phyloP scores from a whole-genome alignment of 2,329 filamentous ascomycete species.

The Daldinia sp. region DNA sequence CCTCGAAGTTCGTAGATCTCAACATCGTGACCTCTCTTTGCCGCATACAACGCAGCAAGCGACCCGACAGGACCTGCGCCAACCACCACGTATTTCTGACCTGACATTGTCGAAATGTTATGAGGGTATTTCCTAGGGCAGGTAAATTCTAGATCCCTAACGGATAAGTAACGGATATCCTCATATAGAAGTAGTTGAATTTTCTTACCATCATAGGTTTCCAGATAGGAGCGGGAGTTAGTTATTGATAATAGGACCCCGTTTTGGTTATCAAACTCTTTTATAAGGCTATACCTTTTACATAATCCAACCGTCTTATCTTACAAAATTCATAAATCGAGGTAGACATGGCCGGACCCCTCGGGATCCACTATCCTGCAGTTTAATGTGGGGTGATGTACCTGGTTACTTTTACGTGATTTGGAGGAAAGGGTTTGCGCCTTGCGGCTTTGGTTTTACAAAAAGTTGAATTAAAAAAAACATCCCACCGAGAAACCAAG shows the following conservation, averaged over 20 bases:
- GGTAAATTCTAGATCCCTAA: not conserved
- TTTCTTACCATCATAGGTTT: constrained; percentile 1
- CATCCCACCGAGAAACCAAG: not conserved
- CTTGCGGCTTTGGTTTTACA: constrained; percentile 27
- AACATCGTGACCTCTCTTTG: constrained; percentile 86
- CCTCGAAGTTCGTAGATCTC: constrained; percentile 93
- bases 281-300: not conserved
- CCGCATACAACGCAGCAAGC: constrained; percentile 91
- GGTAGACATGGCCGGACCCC: constrained; percentile 8
- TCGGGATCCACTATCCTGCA: constrained; percentile 1
- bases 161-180: not conserved
- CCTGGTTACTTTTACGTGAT: not conserved
- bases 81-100: constrained; percentile 82
- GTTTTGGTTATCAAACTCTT: not conserved
- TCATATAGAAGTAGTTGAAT: not conserved
- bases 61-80: constrained; percentile 95
- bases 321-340: not conserved
- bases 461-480: constrained; percentile 5
- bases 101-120: constrained; percentile 48
- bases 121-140: not conserved
- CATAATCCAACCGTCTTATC: not conserved
- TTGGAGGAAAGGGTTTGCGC: constrained; percentile 15
- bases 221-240: constrained; percentile 25
- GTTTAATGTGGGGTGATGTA: constrained; percentile 13
- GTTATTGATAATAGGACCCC: not conserved